Base-by-base conservation (phyloP, 495 filamentous ascomycete species). In the Annulohypoxylon stygium region DNA sequence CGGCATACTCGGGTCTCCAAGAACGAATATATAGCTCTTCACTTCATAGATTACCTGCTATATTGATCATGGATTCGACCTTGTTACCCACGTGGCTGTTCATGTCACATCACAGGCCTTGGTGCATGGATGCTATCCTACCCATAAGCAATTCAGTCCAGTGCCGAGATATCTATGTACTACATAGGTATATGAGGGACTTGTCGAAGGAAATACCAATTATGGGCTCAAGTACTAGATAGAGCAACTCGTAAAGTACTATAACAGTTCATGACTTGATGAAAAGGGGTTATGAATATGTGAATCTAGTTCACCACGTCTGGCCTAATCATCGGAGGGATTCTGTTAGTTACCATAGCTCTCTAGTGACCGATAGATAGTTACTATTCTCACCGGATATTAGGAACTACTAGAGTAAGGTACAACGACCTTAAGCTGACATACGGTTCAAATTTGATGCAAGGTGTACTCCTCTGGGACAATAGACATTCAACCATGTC, bases 21-120 rank as follows among this genome's bases (percentile, higher is more conserved):
- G 50, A 34, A 41, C 4, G 1, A 23, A 45, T 43, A 12, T 1
- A 43, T 23, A 20, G 12, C 14, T 23, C 30, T 8, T 55, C 34
- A 2, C 36, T 33, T 26, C 18, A 18, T 20, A 34, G 18, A n/a
- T 2, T 48, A 16, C 8, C 12, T 16, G 26, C 7, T 25, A 58
- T 64, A 51, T 64, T 23, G 4, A 33, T 6, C 12, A 63, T 58
- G 10, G 11, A 26, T 33, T 39, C 5, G 9, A 36, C 41, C 59
- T 39, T 70, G 60, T 11, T 59, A 7, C 23, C 67, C 67, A 70
- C 67, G 60, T 70, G 67, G 50, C 5, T 37, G 8, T 58, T 30
- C 11, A 48, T 50, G 14, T 47, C 4, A 48, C 26, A 34, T 30
- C 11, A 48, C n/a, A 48, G 33, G 53, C 9, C 23, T 54, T 14